Percentiles rank a stretch among this genome's conserved stretches.
Conservation (phyloP, 768 basidiomycete species). For the Termitomyces sp. region DNA sequence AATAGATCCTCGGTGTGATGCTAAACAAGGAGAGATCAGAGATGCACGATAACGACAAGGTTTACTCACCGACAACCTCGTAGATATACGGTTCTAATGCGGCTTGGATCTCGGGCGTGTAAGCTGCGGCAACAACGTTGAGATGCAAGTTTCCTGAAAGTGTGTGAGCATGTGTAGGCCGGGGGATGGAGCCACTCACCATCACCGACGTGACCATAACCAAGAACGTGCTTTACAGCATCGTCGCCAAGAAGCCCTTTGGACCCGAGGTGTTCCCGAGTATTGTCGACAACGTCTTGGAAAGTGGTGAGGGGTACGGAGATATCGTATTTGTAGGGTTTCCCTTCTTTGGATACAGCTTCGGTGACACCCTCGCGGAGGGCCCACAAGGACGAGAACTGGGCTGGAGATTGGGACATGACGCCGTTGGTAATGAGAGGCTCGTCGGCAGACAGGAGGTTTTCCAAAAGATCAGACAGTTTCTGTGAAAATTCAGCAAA, state of each 20-base stretch:
- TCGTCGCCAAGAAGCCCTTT: constrained; percentile 69
- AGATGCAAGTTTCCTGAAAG: constrained; percentile 84
- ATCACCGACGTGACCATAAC: constrained; percentile 97
- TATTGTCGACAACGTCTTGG: constrained; percentile 81
- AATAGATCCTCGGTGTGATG: constrained; percentile 81
- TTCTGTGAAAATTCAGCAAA: constrained; percentile 53
- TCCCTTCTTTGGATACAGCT: constrained; percentile 89
- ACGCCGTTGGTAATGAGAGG: constrained; percentile 88
- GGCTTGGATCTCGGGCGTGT: constrained; percentile 77
- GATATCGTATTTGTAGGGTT: constrained; percentile 96
- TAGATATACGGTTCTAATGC: constrained; percentile 95
- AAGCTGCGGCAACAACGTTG: constrained; percentile 83
- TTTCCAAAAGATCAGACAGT: constrained; percentile 74
- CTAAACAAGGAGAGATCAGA: constrained; percentile 31
- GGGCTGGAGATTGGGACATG: constrained; percentile 85
- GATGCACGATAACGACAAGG: not conserved
- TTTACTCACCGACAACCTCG: constrained; percentile 74
- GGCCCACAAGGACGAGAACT: constrained; percentile 88
- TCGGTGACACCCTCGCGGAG: constrained; percentile 92
- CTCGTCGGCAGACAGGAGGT: constrained; percentile 67
- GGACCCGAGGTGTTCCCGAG: constrained; percentile 65
- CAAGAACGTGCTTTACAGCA: constrained; percentile 81
- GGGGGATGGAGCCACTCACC: constrained; percentile 44
- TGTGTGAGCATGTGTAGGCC: not conserved
- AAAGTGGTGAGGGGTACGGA: constrained; percentile 85